Evolutionary conservation across 495 filamentous ascomycete genomes (phyloP).

Genomic region (Evernia prunastri): DNA sequence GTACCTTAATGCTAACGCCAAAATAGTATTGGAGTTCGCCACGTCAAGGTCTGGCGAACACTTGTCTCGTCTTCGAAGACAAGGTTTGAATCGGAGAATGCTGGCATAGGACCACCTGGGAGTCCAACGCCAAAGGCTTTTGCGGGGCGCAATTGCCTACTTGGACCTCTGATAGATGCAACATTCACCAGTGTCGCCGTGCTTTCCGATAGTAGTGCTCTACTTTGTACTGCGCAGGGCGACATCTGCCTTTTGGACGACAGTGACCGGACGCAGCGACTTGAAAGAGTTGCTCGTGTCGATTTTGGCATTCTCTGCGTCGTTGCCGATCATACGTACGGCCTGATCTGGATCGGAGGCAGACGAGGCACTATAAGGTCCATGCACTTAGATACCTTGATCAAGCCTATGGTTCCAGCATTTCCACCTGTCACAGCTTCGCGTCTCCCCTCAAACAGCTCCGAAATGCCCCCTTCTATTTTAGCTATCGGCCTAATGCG

Average conservation of each 20-base stretch:
- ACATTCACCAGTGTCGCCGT: conserved; percentile 74
- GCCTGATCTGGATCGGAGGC: conserved; percentile 52
- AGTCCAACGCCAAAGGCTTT: conserved; percentile 50
- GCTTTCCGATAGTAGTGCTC: conserved; percentile 54
- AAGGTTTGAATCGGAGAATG: conserved; percentile 39
- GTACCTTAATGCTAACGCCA: too few species aligned
- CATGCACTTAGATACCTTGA: conserved; percentile 16
- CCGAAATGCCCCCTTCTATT: conserved; percentile 33
- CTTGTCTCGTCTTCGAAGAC: conserved; percentile 44
- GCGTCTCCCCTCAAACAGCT: background rate
- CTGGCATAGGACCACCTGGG: conserved; percentile 30
- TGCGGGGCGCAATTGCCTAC: conserved; percentile 52
- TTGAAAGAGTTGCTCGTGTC: conserved; percentile 55
- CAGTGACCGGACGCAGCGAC: conserved; percentile 57
- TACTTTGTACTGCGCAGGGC: conserved; percentile 45
- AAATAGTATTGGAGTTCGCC: conserved; percentile 68
- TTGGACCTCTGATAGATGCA: conserved; percentile 60
- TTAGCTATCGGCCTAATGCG: conserved; percentile 65
- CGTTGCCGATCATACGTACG: conserved; percentile 47
- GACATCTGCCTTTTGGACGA: conserved; percentile 63
- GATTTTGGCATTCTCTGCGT: conserved; percentile 60
- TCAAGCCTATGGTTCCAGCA: conserved; percentile 1
- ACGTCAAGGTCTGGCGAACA: conserved; percentile 84
- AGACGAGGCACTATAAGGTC: conserved; percentile 25
- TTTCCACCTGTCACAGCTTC: background rate